Evolutionary conservation across 768 basidiomycete genomes (phyloP), one percentile per base, ranked within the genome.

Genomic region (Tylopilus balloui): DNA sequence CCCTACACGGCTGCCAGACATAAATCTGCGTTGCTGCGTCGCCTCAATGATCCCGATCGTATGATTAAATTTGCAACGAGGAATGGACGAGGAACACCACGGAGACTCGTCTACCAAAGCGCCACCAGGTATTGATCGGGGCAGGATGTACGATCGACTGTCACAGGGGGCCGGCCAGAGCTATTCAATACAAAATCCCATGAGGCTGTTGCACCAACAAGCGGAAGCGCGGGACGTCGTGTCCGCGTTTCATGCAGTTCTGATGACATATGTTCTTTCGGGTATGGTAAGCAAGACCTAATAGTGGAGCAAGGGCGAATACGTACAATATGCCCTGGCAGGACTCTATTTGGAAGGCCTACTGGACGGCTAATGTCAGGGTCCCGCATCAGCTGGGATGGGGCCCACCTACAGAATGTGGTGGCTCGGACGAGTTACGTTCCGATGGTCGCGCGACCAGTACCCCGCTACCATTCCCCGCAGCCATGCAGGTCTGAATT

Each of bases 61-160:
- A 35, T 37, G 42, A 35, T 19, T 42, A 29, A 58, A 63, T 63
- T 62, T 63, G 57, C 24, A 65, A 63, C 47, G 40, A 36, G 38
- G n/a, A 52, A 50, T 28, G 60, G 48, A 57, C 47, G 54, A 57
- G 53, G 50, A 59, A 57, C 45, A 43, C 60, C 63, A 63, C 54
- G 62, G 60, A 61, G 62, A 54, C 52, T 37, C 38, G 27, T 47
- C 47, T 38, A 29, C 13, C 36, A 41, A 27, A 35, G 42, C 51
- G 60, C 57, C 63, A 62, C 49, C 51, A 62, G 44, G 46, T n/a
- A n/a, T 35, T 55, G 60, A 63, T 63, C 53, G 60, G 57, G 54
- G 57, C 44, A n/a, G 60, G 62, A 59, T 45, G 47, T 57, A 50
- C 41, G 55, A 59, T 65, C 48, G 47, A 40, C 35, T 49, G 53